Conservation (phyloP, 1,139 yeast genomes). For the Blastobotrys illinoisensis region DNA sequence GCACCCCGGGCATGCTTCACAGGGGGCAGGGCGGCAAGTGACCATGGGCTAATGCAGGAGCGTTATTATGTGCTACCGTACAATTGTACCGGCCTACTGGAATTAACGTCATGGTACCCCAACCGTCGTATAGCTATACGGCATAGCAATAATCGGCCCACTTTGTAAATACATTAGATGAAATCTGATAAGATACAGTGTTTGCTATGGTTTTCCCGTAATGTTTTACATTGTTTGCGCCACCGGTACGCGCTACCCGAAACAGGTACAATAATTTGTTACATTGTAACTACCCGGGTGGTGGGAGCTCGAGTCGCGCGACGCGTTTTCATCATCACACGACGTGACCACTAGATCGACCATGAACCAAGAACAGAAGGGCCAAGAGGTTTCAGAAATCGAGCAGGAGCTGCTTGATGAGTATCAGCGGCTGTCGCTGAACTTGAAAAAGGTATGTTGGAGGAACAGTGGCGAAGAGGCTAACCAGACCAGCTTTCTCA, state of each 20-base stretch:
- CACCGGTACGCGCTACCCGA: no score
- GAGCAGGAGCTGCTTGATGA: conserved; percentile 30
- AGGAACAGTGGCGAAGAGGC: not conserved
- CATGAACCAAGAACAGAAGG: not conserved
- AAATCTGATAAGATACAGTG: no score
- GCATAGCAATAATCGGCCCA: no score
- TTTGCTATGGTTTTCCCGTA: no score
- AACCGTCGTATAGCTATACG: no score
- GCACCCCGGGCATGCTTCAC: no score
- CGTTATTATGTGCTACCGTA: not conserved
- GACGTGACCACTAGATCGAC: not conserved
- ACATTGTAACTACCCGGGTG: not conserved
- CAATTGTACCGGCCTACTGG: no score
- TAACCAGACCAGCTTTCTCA: conserved; percentile 19
- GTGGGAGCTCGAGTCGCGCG: not conserved
- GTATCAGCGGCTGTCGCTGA: conserved; percentile 28
- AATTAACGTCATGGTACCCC: no score
- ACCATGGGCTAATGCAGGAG: not conserved
- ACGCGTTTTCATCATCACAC: not conserved
- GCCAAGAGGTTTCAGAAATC: conserved; percentile 10
- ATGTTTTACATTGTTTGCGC: no score
- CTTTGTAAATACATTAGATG: no score
- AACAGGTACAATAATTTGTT: not conserved
- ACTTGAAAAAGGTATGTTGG: conserved; percentile 24
- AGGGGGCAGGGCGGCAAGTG: no score